phyloP scores from a whole-genome alignment of 2,329 filamentous ascomycete genomes.

The Claviceps sp. region DNA sequence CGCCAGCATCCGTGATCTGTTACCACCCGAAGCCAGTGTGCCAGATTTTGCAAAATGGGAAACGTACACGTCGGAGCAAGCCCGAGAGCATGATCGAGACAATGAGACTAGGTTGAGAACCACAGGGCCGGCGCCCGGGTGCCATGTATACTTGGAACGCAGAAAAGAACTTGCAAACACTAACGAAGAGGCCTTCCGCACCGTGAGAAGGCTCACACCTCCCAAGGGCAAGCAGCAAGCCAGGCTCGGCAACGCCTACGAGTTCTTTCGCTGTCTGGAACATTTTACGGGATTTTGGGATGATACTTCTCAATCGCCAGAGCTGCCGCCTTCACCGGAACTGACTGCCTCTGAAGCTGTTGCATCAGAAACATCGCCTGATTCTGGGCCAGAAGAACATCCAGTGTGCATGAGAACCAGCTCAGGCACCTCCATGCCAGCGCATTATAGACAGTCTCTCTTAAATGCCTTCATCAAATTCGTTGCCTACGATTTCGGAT shows the following conservation, averaged over 20 bases:
- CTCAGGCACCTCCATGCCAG: conserved; percentile 41
- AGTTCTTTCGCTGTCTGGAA: conserved; percentile 52
- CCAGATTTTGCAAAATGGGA: conserved; percentile 43
- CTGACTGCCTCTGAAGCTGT: conserved; percentile 10
- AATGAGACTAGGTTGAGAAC: conserved; percentile 37
- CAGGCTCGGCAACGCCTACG: conserved; percentile 49
- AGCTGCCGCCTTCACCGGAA: conserved; percentile 21
- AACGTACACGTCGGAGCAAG: conserved; percentile 33
- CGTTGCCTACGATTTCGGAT: conserved; percentile 52
- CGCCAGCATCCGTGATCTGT: conserved; percentile 31
- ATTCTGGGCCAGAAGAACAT: conserved; percentile 6
- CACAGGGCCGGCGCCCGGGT: conserved; percentile 41
- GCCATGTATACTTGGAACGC: conserved; percentile 44
- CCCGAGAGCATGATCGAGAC: conserved; percentile 31
- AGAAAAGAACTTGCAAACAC: conserved; percentile 40
- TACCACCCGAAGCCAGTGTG: conserved; percentile 39
- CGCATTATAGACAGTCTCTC: conserved; percentile 43
- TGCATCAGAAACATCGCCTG: not conserved
- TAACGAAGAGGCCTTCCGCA: conserved; percentile 48
- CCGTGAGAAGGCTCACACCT: conserved; percentile 43
- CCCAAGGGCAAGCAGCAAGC: conserved; percentile 38
- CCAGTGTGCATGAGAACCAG: conserved; percentile 25
- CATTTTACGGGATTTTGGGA: conserved; percentile 47
- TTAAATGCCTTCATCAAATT: conserved; percentile 48
- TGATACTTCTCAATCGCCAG: conserved; percentile 34